Evolutionary conservation across 441 rosid species (phyloP), one percentile per base, ranked within the genome.

Genomic region (Bruguiera hainesii): DNA sequence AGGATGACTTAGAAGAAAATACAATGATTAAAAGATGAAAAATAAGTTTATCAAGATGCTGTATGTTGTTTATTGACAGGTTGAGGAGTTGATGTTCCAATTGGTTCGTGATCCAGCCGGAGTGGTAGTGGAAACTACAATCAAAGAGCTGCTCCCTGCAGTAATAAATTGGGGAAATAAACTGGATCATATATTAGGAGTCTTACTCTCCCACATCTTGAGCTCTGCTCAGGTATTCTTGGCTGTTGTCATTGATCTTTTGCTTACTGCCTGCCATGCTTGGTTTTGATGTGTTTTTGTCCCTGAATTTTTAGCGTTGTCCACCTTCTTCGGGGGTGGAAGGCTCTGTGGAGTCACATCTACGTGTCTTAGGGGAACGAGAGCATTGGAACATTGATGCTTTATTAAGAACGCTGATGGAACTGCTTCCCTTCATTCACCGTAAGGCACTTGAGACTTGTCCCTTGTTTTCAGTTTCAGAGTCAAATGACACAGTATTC

Each of bases 321-420:
- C 97, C 98, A 48, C 97, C 96, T 56, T 86, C 91, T 78, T 95
- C 98, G 59, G 99, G 99, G 53, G 96, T 95, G 76, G 97, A 95
- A 81, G 97, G 99, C 68, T 91, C 98, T 55, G 68, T 90, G 72
- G 99, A 91, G 78, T 89, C 94, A 63, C 90, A 91, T 77, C 80
- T 95, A 70, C 97, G 79, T 73, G 93, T 84, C 70, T 75, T 95
- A 71, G 98, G 99, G 76, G 98, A 91, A 84, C 85, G 91, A 46
- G 99, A 95, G 76, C 97, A 91, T 48, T 89, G 99, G 99, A 88
- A 79, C 75, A 81, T 91, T 73, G 98, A 91, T 81, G 96, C 91
- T 80, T 80, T 90, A 63, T 75, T 94, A 79, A 89, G 94, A 79
- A 87, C 87, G 92, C 86, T 95, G 74, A 52, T 74, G 73, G 98